Percentiles rank a stretch among this genome's conserved stretches.
These are phyloP conservation scores for Didymella segeticola DNA, from an alignment of 2,329 filamentous ascomycete genomes.

Conservation along the genomic window DNA sequence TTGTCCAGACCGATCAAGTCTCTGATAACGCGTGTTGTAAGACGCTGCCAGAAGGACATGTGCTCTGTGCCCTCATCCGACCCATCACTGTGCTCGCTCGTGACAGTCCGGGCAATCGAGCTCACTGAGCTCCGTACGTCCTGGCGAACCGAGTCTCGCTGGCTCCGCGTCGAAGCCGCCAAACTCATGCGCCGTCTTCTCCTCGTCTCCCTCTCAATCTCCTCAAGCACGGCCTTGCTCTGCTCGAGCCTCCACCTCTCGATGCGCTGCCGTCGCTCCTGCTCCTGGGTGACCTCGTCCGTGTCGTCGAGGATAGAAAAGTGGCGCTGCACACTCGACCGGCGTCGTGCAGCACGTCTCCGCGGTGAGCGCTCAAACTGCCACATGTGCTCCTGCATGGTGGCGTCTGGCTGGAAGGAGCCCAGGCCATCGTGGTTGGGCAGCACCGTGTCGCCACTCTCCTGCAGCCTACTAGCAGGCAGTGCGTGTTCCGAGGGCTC, in stretches of 20 bases:
- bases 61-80: constrained; percentile 56
- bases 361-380: constrained; percentile 88
- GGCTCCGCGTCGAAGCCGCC: constrained; percentile 54
- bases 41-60: constrained; percentile 77
- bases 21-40: constrained; percentile 85
- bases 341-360: constrained; percentile 55
- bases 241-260: constrained; percentile 93
- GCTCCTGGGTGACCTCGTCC: constrained; percentile 62
- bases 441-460: constrained; percentile 73
- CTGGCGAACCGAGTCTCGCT: constrained; percentile 28
- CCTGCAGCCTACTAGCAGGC: constrained; percentile 57
- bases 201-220: constrained; percentile 86
- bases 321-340: constrained; percentile 64
- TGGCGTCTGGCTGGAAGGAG: constrained; percentile 73
- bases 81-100: constrained; percentile 42
- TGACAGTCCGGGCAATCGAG: constrained; percentile 27
- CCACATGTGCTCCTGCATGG: constrained; percentile 83
- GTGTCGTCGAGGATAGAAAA: constrained; percentile 62
- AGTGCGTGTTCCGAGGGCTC: constrained; percentile 58
- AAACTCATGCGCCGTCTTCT: constrained; percentile 69
- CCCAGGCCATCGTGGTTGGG: constrained; percentile 92
- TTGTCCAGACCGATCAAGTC: constrained; percentile 94
- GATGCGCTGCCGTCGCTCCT: constrained; percentile 81
- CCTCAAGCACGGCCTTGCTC: constrained; percentile 81
- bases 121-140: constrained; percentile 18